These are phyloP conservation scores for Hypsizygus marmoreus DNA, from an alignment of 768 basidiomycete species.

Conservation along the genomic window DNA sequence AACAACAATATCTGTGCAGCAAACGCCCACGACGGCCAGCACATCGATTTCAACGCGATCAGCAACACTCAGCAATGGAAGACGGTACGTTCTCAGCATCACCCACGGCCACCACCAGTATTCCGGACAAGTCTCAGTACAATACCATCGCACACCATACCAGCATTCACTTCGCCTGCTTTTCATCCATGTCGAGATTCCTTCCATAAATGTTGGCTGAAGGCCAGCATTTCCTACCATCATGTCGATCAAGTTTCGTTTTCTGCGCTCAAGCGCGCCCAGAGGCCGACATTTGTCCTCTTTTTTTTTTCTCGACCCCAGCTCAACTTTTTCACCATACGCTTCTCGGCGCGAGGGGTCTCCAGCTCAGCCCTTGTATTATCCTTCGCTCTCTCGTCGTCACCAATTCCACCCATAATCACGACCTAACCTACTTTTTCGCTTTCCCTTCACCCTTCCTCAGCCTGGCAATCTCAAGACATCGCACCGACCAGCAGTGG, in stretches of 20 bases:
- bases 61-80: constrained; percentile 42
- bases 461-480: constrained; percentile 87
- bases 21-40: constrained; percentile 1
- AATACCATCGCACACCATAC: constrained; percentile 26
- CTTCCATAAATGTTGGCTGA: constrained; percentile 41
- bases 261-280: constrained; percentile 9
- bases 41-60: constrained; percentile 5
- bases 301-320: constrained; percentile 16
- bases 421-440: constrained; percentile 41
- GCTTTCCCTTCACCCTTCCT: constrained; percentile 33
- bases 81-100: constrained; percentile 86
- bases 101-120: constrained; percentile 65
- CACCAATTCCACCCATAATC: constrained; percentile 30
- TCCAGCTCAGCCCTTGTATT: constrained; percentile 13
- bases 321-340: constrained; percentile 18
- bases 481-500: constrained; percentile 66
- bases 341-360: constrained; percentile 20
- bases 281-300: constrained; percentile 15
- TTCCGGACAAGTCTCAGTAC: constrained; percentile 26
- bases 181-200: constrained; percentile 22
- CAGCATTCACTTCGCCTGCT: constrained; percentile 20
- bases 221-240: constrained; percentile 35
- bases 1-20: constrained; percentile 4
- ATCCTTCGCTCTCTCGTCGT: constrained; percentile 22
- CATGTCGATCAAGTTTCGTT: constrained; percentile 11